Conservation (phyloP, 148 eudicot genomes). For the Polygonum maritimum region DNA sequence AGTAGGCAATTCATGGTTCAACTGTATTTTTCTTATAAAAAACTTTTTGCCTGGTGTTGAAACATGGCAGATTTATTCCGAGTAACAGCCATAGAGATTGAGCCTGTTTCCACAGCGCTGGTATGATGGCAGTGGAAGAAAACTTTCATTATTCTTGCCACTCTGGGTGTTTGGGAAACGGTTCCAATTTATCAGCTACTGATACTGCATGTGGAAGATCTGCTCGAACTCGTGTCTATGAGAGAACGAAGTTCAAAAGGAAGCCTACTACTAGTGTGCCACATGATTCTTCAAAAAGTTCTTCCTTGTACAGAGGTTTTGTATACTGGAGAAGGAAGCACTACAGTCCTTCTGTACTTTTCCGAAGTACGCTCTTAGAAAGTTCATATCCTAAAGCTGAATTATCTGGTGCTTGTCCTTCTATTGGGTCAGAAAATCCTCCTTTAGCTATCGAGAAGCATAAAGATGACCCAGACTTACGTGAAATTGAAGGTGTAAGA, state of each 20-base stretch:
- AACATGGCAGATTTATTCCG: conserved; percentile 29
- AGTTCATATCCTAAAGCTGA: conserved; percentile 17
- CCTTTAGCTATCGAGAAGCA: conserved; percentile 19
- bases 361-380: conserved; percentile 16
- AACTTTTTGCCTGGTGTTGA: conserved; percentile 17
- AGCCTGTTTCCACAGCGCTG: conserved; percentile 17
- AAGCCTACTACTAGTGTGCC: conserved; percentile 19
- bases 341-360: conserved; percentile 16
- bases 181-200: conserved; percentile 38
- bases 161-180: conserved; percentile 26
- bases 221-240: conserved; percentile 45
- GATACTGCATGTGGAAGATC: conserved; percentile 34
- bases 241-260: conserved; percentile 37
- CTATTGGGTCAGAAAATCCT: conserved; percentile 36
- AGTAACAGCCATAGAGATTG: conserved; percentile 16
- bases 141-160: conserved; percentile 18
- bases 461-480: conserved; percentile 13
- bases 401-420: conserved; percentile 22
- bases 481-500: conserved; percentile 22
- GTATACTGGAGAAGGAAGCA: conserved; percentile 36
- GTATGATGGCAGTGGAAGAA: conserved; percentile 16
- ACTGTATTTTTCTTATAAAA: background rate
- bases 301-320: conserved; percentile 17
- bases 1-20: background rate
- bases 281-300: conserved; percentile 14